These are phyloP conservation scores for Sonneratia caseolaris DNA, from an alignment of 345 rosid genomes.

Conservation along the genomic window DNA sequence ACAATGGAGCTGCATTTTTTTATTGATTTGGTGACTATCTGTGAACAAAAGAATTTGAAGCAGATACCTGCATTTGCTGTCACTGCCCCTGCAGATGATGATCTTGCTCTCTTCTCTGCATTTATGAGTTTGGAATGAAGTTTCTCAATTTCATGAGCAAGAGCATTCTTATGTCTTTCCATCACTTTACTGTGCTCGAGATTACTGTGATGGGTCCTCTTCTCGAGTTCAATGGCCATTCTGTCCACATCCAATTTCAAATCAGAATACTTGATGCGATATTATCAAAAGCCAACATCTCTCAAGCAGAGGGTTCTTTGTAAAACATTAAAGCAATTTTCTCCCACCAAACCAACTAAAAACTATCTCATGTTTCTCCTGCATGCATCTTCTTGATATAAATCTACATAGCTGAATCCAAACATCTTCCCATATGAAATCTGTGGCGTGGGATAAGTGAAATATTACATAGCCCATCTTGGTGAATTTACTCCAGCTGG, in stretches of 20 bases:
- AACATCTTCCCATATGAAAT: too few species aligned
- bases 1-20: conserved; percentile 6
- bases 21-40: background rate
- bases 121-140: conserved; percentile 35
- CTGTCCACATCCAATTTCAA: conserved; percentile 22
- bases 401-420: background rate
- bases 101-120: conserved; percentile 39
- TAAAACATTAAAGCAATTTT: background rate
- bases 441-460: too few species aligned
- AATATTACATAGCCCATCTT: too few species aligned
- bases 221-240: conserved; percentile 66
- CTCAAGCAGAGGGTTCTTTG: background rate
- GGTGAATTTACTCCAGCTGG: too few species aligned
- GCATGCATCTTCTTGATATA: background rate
- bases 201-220: conserved; percentile 54
- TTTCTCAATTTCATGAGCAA: conserved; percentile 45
- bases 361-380: background rate
- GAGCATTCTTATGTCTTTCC: conserved; percentile 42
- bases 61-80: conserved; percentile 39
- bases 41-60: background rate
- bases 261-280: background rate
- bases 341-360: background rate
- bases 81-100: conserved; percentile 16
- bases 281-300: conserved; percentile 3
- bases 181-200: conserved; percentile 47